A percentile compares a stretch with the other conserved stretches of the same genome.
phyloP scores from a whole-genome alignment of 805 yeast genomes.

The Wickerhamomyces strasburgensis region DNA sequence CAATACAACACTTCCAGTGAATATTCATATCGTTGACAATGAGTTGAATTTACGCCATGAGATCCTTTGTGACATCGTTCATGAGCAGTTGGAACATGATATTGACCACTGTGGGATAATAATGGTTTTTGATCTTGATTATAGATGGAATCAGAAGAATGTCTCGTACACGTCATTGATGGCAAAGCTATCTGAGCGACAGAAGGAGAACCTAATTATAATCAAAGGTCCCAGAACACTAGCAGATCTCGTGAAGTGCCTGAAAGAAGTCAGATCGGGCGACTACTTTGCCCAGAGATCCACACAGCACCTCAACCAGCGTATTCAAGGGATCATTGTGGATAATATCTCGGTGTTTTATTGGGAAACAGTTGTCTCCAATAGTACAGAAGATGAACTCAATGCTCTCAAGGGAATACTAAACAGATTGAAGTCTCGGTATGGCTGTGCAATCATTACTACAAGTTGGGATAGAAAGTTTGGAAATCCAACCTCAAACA shows the following conservation, averaged over 20 bases:
- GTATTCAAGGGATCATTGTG: constrained; percentile 3
- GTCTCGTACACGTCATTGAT: too few species aligned
- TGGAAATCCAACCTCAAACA: not conserved
- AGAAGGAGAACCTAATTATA: not conserved
- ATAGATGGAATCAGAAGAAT: constrained; percentile 6
- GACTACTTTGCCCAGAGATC: not conserved
- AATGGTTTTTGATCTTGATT: constrained; percentile 10
- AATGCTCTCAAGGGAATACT: not conserved
- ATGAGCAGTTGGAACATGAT: not conserved
- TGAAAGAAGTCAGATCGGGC: not conserved
- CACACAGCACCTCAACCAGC: not conserved
- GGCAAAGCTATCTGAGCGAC: not conserved
- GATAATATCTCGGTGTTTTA: constrained; percentile 10
- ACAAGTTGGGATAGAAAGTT: constrained; percentile 8
- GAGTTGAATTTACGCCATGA: not conserved
- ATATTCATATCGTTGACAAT: not conserved
- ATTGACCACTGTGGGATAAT: not conserved
- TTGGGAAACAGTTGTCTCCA: not conserved
- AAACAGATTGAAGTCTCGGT: not conserved
- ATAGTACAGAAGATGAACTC: constrained; percentile 2
- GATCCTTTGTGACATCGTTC: not conserved
- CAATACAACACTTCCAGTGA: not conserved
- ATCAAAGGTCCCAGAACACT: not conserved
- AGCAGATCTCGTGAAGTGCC: not conserved
- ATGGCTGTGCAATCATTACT: constrained; percentile 8